Percentiles rank a stretch among this genome's conserved stretches.
Conservation (phyloP, 495 filamentous ascomycete species). For the Sabuloglossum arenarium region DNA sequence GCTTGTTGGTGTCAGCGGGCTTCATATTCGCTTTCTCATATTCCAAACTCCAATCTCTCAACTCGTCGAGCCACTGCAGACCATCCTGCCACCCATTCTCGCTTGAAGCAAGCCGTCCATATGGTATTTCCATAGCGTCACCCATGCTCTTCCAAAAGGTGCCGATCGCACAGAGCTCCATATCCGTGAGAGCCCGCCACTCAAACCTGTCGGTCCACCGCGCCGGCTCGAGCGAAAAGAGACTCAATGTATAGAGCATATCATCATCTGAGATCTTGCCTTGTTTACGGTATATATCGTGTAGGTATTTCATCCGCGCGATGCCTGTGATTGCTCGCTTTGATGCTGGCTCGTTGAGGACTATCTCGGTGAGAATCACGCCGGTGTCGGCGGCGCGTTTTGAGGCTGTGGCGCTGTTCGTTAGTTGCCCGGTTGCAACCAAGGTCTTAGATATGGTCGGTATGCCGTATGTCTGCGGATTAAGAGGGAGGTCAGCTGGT, state of each 20-base stretch:
- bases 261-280: slow-evolving; percentile 42
- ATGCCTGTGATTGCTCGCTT: slow-evolving; percentile 28
- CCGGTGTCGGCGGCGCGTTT: slow-evolving; percentile 47
- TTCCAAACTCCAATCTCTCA: slow-evolving; percentile 31
- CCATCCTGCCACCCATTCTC: slow-evolving; percentile 33
- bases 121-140: too few species aligned
- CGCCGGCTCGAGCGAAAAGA: slow-evolving; percentile 38
- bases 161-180: slow-evolving; percentile 44
- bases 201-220: slow-evolving; percentile 37
- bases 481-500: neutral
- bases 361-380: slow-evolving; percentile 34
- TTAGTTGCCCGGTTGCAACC: slow-evolving; percentile 35
- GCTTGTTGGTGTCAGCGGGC: slow-evolving; percentile 29
- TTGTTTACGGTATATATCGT: slow-evolving; percentile 32
- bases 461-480: slow-evolving; percentile 39
- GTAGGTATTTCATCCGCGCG: slow-evolving; percentile 45
- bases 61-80: slow-evolving; percentile 42
- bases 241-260: slow-evolving; percentile 43
- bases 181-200: slow-evolving; percentile 37
- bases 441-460: slow-evolving; percentile 38
- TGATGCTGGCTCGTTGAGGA: slow-evolving; percentile 24
- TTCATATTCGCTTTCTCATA: slow-evolving; percentile 40
- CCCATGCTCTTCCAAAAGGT: slow-evolving; percentile 45
- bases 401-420: slow-evolving; percentile 24
- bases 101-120: too few species aligned